Evolutionary conservation across 1,284 basidiomycete species (phyloP).

Genomic region (Lentinula novae-zelandiae): DNA sequence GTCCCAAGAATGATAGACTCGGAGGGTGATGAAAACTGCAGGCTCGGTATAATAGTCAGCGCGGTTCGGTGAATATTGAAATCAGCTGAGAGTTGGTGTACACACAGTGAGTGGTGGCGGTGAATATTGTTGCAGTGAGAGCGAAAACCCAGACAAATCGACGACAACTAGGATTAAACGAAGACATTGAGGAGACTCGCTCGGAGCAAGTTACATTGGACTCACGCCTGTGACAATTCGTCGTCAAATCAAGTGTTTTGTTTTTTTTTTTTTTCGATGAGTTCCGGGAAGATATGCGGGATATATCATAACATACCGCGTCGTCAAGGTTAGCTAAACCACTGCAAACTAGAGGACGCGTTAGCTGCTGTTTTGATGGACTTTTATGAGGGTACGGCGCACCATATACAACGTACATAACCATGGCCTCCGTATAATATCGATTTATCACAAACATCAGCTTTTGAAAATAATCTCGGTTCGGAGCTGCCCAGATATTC

Average conservation of each 20-base stretch:
- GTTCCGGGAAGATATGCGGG: background rate
- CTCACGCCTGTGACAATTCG: background rate
- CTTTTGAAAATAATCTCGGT: background rate
- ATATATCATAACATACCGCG: background rate
- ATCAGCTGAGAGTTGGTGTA: background rate
- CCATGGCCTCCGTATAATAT: constrained; percentile 3
- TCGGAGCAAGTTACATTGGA: background rate
- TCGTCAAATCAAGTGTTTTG: background rate
- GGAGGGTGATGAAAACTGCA: constrained; percentile 7
- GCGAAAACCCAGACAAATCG: constrained; percentile 10
- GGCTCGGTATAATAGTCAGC: background rate
- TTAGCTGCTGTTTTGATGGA: too few relatives aligned
- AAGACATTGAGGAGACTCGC: background rate
- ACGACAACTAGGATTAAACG: background rate
- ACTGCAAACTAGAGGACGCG: background rate
- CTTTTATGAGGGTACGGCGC: background rate
- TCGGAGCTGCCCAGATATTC: constrained; percentile 4
- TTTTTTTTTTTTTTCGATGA: background rate
- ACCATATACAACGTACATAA: constrained; percentile 9
- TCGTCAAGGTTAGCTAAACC: background rate
- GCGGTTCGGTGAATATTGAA: too few relatives aligned
- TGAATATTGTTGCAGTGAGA: constrained; percentile 4
- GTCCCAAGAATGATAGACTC: constrained; percentile 13
- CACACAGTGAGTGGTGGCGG: constrained; percentile 9
- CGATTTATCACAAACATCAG: constrained; percentile 9